Evolutionary conservation across 164 flowering plant genomes (phyloP).

Genomic region (Cinnamomum chago): DNA sequence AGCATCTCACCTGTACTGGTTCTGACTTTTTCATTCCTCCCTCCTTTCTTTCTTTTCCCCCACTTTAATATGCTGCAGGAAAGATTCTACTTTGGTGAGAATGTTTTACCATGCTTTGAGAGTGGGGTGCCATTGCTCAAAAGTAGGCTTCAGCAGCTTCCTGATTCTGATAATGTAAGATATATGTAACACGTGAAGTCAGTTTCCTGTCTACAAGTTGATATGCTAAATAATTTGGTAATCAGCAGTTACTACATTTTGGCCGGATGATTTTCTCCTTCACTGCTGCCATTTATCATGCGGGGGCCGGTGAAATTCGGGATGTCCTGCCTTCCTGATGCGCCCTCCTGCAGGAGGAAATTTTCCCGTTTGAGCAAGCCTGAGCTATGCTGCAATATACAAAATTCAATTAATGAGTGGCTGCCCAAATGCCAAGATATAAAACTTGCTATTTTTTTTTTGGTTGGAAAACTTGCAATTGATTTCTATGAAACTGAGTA

Average conservation of each 20-base stretch:
- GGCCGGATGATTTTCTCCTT: not conserved
- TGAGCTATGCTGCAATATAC: not conserved
- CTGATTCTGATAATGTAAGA: conserved; percentile 93
- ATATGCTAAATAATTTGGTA: not conserved
- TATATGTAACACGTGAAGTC: not conserved
- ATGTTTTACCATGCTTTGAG: conserved; percentile 91
- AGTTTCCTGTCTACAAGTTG: not conserved
- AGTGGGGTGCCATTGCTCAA: conserved; percentile 94
- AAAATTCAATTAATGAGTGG: no score
- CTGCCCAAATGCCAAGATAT: not conserved
- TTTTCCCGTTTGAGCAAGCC: not conserved
- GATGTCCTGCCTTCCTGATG: not conserved
- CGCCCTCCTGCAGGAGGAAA: not conserved
- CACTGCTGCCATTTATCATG: not conserved
- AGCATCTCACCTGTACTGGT: not conserved
- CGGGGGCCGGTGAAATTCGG: no score
- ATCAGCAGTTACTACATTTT: no score
- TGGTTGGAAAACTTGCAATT: no score
- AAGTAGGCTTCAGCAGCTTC: conserved; percentile 84
- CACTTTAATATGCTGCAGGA: conserved; percentile 41
- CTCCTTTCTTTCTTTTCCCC: no score
- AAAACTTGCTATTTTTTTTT: no score
- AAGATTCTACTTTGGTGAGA: conserved; percentile 98
- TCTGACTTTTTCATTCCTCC: not conserved
- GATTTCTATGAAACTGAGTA: not conserved